A percentile compares a stretch with the other conserved stretches of the same genome.
Evolutionary conservation across 2,329 filamentous ascomycete genomes (phyloP).

Genomic region (Rutstroemia sp.): DNA sequence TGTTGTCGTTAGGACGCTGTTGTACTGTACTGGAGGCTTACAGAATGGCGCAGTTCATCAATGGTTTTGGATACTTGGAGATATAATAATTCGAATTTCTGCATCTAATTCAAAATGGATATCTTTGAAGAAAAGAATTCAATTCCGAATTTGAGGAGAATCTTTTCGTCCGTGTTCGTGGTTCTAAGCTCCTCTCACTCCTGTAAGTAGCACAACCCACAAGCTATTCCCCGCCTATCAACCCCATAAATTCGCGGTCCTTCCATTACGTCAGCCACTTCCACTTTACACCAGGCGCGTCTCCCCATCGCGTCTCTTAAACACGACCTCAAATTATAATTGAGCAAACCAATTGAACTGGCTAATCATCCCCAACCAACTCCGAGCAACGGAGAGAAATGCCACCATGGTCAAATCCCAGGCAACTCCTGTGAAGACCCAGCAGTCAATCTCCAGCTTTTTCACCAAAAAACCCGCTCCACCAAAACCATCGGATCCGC

Average conservation of each 20-base stretch:
- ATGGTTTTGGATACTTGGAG: no score
- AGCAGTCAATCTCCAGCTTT: conserved; percentile 80
- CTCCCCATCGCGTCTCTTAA: conserved; percentile 5
- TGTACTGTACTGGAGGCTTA: background rate
- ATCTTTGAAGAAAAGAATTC: no score
- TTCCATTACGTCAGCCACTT: conserved; percentile 6
- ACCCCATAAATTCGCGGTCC: background rate
- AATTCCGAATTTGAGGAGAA: no score
- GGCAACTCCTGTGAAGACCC: conserved; percentile 39
- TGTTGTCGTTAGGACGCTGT: background rate
- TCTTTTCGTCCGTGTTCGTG: no score
- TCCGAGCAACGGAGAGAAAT: background rate
- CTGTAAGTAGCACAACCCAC: background rate
- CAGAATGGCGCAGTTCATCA: no score
- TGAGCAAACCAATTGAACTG: background rate
- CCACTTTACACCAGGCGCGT: conserved; percentile 4
- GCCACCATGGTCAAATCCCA: conserved; percentile 20
- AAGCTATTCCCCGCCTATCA: no score
- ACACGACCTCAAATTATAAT: background rate
- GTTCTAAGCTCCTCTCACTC: background rate
- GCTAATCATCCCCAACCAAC: background rate
- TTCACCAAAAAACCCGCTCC: conserved; percentile 52
- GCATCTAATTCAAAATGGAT: no score
- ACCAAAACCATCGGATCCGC: conserved; percentile 26
- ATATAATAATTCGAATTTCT: no score